Evolutionary conservation across 495 filamentous ascomycete genomes (phyloP).

Genomic region (Podospora pseudocomata): DNA sequence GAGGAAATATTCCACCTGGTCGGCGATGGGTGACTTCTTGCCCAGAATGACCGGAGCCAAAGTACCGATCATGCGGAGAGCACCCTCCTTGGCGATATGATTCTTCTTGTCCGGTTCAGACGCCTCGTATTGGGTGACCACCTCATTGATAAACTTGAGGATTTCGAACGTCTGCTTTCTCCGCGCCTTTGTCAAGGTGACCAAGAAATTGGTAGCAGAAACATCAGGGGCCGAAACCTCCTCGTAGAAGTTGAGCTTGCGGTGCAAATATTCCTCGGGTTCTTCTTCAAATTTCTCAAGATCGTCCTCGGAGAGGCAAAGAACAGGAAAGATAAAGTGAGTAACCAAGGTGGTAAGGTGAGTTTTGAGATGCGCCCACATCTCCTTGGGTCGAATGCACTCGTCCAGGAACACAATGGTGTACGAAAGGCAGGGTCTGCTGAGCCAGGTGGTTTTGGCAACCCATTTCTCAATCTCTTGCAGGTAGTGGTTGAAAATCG

Average conservation of each 20-base stretch:
- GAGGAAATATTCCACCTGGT: constrained; percentile 98
- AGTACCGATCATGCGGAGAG: constrained; percentile 94
- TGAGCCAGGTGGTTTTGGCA: constrained; percentile 88
- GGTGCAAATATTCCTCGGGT: constrained; percentile 91
- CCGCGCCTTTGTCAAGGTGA: constrained; percentile 87
- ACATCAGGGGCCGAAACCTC: constrained; percentile 95
- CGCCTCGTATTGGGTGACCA: constrained; percentile 83
- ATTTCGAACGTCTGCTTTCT: constrained; percentile 95
- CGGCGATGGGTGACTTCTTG: constrained; percentile 96
- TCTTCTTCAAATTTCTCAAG: constrained; percentile 91
- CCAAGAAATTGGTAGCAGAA: constrained; percentile 92
- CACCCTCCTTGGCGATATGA: constrained; percentile 93
- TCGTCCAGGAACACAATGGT: constrained; percentile 93
- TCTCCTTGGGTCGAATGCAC: constrained; percentile 93
- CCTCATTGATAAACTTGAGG: constrained; percentile 84
- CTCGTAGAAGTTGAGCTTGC: constrained; percentile 96
- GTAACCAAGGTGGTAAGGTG: constrained; percentile 88
- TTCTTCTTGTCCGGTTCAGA: constrained; percentile 82
- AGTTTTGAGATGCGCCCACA: constrained; percentile 91
- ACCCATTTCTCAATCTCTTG: constrained; percentile 96
- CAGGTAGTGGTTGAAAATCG: constrained; percentile 90
- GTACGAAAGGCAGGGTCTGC: constrained; percentile 86
- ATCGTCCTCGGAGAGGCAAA: constrained; percentile 90
- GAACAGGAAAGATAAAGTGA: constrained; percentile 89
- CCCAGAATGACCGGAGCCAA: constrained; percentile 88